Percentiles rank a stretch among this genome's conserved stretches.
These are phyloP conservation scores for Trichophyton verrucosum DNA, from an alignment of 2,329 filamentous ascomycete genomes.

Conservation along the genomic window DNA sequence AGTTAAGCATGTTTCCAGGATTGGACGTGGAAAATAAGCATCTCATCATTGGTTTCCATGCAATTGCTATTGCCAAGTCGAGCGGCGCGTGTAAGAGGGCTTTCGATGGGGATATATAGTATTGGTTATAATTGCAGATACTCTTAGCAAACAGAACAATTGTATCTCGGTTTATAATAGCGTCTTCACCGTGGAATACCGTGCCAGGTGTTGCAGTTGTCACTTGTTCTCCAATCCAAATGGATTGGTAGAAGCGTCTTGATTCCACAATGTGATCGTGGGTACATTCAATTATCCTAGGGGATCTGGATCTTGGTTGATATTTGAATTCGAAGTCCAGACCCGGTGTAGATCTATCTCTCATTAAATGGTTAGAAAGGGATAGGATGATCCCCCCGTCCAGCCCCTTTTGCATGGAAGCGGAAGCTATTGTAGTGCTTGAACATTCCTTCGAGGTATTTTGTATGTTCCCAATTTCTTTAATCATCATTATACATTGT, in stretches of 20 bases:
- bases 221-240: background rate
- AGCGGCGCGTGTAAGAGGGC: conserved; percentile 61
- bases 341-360: background rate
- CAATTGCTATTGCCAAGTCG: conserved; percentile 95
- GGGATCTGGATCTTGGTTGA: background rate
- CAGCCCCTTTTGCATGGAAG: background rate
- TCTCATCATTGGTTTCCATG: conserved; percentile 98
- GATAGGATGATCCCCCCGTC: background rate
- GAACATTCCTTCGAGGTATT: background rate
- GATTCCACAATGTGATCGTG: background rate
- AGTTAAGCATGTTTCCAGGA: conserved; percentile 87
- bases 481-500: background rate
- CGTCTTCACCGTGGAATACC: background rate
- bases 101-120: background rate
- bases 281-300: background rate
- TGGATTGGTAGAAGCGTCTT: background rate
- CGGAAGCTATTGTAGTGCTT: background rate
- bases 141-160: conserved; percentile 37
- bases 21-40: conserved; percentile 96
- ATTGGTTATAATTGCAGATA: background rate
- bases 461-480: background rate
- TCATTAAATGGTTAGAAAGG: background rate
- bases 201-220: background rate
- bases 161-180: background rate
- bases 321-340: background rate